Base-by-base conservation (phyloP, 1,284 basidiomycete genomes). In the Phellinidium pouzarii region DNA sequence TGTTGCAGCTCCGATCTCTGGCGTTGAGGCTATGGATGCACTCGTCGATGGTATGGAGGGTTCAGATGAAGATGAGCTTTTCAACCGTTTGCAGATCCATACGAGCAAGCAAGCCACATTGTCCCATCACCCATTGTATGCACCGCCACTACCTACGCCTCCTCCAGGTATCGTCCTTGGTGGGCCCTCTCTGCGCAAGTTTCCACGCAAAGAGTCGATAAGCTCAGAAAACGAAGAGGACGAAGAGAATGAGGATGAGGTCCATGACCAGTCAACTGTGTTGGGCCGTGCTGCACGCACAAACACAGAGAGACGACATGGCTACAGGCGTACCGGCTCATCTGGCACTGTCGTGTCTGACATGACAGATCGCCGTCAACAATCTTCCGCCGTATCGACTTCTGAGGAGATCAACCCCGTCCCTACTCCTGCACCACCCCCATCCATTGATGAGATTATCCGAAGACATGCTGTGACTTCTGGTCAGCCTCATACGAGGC, bases 21-120 rank as follows among this genome's bases (percentile, higher is more conserved):
- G 85, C 6, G 87, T 91, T 12, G 87, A 89, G 67, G 80, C 80
- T 7, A 86, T 91, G 82, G 89, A 92, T 63, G 87, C 87, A 12
- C 68, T 92, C 51, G 88, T 91, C 12, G 88, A 90, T 59, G 84
- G 83, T 9, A 89, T 92, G 84, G 90, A 90, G 61, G 81, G 80
- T 42, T 65, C 68, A 26, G 66, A 64, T 43, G 64, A 56, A 67
- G 78, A 74, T 58, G 80, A 83, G 50, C 74, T 81, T 56, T 69
- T 78, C 58, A 68, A 51, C 38, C 44, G 50, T 9, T 19, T 56
- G 36, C 51, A 48, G 41, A 31, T 25, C 11, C 19, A 34, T 14
- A 11, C 31, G 31, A 34, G 14, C 11, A 34, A 34, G 14, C 31
- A 8, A 3, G 31, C 31, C 31, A 14, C 74, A 80, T 12, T 40